These are phyloP conservation scores for Heterobasidion annosum DNA, from an alignment of 1,284 basidiomycete species.

Conservation along the genomic window DNA sequence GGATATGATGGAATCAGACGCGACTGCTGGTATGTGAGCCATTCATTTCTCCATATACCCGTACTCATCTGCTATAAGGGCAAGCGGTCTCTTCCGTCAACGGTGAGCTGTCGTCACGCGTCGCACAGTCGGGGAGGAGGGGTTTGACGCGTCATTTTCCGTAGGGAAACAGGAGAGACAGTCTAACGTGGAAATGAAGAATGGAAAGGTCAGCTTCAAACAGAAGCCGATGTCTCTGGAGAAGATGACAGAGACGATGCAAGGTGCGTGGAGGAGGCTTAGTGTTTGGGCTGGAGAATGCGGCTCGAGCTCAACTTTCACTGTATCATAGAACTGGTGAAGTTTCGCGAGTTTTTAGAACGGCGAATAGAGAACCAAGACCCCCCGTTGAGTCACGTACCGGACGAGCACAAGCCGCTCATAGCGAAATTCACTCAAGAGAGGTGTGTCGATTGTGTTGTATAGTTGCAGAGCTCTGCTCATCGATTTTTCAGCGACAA, in stretches of 20 bases:
- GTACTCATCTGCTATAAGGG: neutral
- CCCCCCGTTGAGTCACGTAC: conserved; percentile 43
- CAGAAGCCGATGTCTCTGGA: conserved; percentile 73
- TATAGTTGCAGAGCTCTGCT: neutral
- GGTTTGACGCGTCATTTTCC: conserved; percentile 1
- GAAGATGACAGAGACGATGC: conserved; percentile 73
- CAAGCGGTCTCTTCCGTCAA: neutral
- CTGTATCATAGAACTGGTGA: conserved; percentile 50
- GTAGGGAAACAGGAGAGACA: conserved; percentile 28
- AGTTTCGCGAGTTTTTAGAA: conserved; percentile 63
- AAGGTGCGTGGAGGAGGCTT: conserved; percentile 37
- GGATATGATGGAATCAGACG: neutral
- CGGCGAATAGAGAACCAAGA: conserved; percentile 34
- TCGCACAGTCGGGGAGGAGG: neutral
- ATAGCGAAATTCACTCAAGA: conserved; percentile 77
- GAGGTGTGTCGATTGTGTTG: conserved; percentile 37
- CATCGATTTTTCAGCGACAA: conserved; percentile 47
- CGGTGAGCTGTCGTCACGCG: conserved; percentile 4
- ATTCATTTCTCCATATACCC: too few species aligned
- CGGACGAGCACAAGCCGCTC: conserved; percentile 61
- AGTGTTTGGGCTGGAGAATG: neutral
- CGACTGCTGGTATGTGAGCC: too few species aligned
- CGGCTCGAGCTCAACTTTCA: neutral
- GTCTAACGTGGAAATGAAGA: conserved; percentile 54
- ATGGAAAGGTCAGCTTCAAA: conserved; percentile 69